A percentile compares a stretch with the other conserved stretches of the same genome.
phyloP scores from a whole-genome alignment of 768 basidiomycete genomes.

The Exidia glandulosa region DNA sequence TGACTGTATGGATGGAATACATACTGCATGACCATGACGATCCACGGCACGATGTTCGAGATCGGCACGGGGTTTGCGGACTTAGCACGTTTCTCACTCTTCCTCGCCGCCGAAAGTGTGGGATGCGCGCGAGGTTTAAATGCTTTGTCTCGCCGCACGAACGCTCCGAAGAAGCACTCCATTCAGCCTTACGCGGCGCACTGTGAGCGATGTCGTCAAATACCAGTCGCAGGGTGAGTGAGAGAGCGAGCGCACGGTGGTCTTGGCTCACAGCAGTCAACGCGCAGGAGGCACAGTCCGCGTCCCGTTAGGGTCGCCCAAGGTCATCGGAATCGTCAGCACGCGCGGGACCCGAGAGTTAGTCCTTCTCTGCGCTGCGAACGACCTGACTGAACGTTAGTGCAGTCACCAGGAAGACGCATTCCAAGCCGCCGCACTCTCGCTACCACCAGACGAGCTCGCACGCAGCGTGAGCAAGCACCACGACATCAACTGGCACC shows the following conservation, averaged over 20 bases:
- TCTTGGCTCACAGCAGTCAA: not conserved
- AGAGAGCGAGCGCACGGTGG: not conserved
- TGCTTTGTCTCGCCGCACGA: not conserved
- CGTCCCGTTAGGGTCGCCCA: conserved; percentile 63
- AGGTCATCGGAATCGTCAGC: conserved; percentile 64
- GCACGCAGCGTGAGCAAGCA: conserved; percentile 48
- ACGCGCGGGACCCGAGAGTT: conserved; percentile 70
- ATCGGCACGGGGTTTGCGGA: not conserved
- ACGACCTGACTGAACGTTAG: not conserved
- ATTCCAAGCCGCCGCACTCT: conserved; percentile 63
- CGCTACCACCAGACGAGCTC: conserved; percentile 67
- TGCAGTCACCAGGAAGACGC: conserved; percentile 85
- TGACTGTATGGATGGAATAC: not conserved
- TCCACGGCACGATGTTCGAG: not conserved
- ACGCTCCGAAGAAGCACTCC: not conserved
- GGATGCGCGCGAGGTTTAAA: not conserved
- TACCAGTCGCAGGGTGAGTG: not conserved
- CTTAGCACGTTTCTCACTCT: not conserved
- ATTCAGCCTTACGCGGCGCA: not conserved
- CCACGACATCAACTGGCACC: conserved; percentile 64
- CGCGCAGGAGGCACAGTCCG: conserved; percentile 48
- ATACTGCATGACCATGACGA: not conserved
- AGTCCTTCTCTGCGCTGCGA: conserved; percentile 4
- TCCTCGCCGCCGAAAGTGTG: not conserved
- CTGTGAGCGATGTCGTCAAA: not conserved